Conservation (phyloP, 176 grass and related monocot species). For the Carex scoparia region DNA sequence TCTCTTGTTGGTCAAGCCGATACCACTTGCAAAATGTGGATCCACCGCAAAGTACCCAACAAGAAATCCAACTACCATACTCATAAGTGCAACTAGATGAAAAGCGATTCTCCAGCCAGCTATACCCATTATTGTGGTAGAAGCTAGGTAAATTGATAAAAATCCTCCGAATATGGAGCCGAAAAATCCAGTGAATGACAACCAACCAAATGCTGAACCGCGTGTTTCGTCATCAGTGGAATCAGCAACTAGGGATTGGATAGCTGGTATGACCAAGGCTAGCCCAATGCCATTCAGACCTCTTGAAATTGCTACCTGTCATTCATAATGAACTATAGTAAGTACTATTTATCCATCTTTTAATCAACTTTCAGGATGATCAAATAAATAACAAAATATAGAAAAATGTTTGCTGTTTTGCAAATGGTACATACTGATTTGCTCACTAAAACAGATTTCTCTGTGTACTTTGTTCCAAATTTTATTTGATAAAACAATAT, state of each 20-base stretch:
- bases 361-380: no score
- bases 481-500: no score
- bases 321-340: not conserved
- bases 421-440: not conserved
- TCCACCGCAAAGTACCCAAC: conserved; percentile 55
- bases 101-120: conserved; percentile 72
- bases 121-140: conserved; percentile 50
- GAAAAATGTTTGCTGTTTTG: not conserved
- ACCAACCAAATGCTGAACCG: conserved; percentile 64
- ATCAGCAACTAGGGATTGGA: conserved; percentile 69
- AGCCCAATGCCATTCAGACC: conserved; percentile 67
- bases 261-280: conserved; percentile 54
- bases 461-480: no score
- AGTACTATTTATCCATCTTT: no score
- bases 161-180: conserved; percentile 60
- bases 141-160: conserved; percentile 51
- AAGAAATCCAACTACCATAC: conserved; percentile 35
- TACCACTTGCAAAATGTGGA: conserved; percentile 32
- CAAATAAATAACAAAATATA: no score
- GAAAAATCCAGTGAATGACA: conserved; percentile 52
- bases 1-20: not conserved
- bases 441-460: no score
- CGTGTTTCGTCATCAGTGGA: conserved; percentile 60
- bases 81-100: conserved; percentile 46
- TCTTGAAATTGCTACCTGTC: conserved; percentile 70